Base-by-base conservation (phyloP, 2,329 filamentous ascomycete species). In the Beauveria brongniartii region DNA sequence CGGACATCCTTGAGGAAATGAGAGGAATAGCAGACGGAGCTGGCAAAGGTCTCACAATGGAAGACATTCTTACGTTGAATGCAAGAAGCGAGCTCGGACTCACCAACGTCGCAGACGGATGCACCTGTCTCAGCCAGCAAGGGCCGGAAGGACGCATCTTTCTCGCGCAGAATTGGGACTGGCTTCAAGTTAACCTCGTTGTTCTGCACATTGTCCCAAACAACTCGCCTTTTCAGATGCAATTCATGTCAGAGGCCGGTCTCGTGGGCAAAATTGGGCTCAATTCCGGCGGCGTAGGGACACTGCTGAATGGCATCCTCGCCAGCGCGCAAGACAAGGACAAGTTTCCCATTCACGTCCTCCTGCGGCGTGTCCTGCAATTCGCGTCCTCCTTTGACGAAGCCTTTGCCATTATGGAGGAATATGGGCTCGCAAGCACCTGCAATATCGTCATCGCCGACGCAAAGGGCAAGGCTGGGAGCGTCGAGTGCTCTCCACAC, bases 141-240 rank as follows among this genome's bases (percentile, higher is more conserved):
- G 55, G 55, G 14, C 8, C 12, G 26, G 43, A 57, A 20, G 55
- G 55, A 9, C 55, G n/a, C 41, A 37, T 57, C 46, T 57, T 57
- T 44, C 55, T 57, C 43, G 55, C 55, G 5, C 55, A 57, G 48
- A 57, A 57, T 43, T 57, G 55, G 55, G 55, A 57, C n/a, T 57
- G 55, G 55, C 55, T 57, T 2, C 5, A 16, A 14, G 46, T 50
- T 10, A n/a, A 37, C 20, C 43, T 57, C 16, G 55, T 57, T 7
- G 43, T 57, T 20, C 43, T 57, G 14, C 26, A 57, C 34, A 57
- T 57, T 0, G 10, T 28, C 30, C 55, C 55, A 0, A 18, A 18
- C 0, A 24, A 37, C 12, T 22, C 41, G 16, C 8, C 55, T 9
- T 28, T 57, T 9, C 41, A 37, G 28, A 44, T 57, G 37, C 6